Conservation (phyloP, 2,329 filamentous ascomycete genomes). For the Penicillium sp. region DNA sequence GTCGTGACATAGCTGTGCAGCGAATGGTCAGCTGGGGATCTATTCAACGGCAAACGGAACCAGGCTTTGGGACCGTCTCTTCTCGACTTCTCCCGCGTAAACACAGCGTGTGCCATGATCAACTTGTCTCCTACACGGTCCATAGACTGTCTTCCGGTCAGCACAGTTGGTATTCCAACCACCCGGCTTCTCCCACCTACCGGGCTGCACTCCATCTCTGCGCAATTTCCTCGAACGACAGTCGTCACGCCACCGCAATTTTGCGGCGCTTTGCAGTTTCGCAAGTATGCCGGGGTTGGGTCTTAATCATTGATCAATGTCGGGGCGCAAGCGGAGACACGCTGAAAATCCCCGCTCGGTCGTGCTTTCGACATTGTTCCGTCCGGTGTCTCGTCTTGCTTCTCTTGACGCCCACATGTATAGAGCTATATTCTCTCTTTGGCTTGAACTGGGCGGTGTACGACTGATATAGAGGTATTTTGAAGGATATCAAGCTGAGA, state of each 20-base stretch:
- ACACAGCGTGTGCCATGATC: slow-evolving; percentile 22
- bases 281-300: neutral
- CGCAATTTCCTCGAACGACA: slow-evolving; percentile 46
- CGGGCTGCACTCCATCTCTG: slow-evolving; percentile 40
- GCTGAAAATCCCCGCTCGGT: too few species aligned
- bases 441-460: too few species aligned
- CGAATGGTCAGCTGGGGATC: neutral
- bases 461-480: too few species aligned
- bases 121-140: slow-evolving; percentile 27
- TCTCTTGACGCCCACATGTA: too few species aligned
- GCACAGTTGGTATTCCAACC: slow-evolving; percentile 16
- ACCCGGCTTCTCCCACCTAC: slow-evolving; percentile 16
- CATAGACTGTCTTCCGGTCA: slow-evolving; percentile 26
- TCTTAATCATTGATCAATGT: neutral
- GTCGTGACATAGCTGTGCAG: slow-evolving; percentile 27
- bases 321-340: too few species aligned
- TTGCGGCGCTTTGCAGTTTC: slow-evolving; percentile 43
- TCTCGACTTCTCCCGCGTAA: slow-evolving; percentile 31
- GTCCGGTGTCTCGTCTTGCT: too few species aligned
- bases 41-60: neutral
- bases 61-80: slow-evolving; percentile 27
- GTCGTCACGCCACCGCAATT: slow-evolving; percentile 45
- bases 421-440: too few species aligned
- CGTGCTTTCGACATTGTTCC: too few species aligned
- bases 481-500: too few species aligned